phyloP scores from a whole-genome alignment of 192 early-diverging fungal genomes.

The Geosiphon pyriformis region DNA sequence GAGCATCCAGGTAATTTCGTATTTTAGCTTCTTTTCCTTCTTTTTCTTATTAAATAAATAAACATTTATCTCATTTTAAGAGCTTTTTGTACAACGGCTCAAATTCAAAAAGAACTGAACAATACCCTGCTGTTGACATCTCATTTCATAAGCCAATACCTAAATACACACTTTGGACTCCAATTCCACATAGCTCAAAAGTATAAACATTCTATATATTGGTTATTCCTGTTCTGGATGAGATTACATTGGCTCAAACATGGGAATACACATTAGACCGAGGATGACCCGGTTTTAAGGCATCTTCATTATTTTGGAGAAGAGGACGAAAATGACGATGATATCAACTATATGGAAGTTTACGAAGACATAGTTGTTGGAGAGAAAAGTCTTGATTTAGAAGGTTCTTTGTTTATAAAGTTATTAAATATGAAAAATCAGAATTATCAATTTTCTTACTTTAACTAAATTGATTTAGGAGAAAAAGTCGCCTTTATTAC shows the following conservation, averaged over 20 bases:
- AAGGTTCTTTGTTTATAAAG: no score
- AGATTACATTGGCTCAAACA: no score
- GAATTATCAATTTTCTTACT: no score
- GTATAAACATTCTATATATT: background rate
- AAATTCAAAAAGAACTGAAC: background rate
- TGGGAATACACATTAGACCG: slow-evolving; percentile 16
- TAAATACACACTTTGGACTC: slow-evolving; percentile 21
- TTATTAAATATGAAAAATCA: no score
- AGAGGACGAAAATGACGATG: slow-evolving; percentile 15
- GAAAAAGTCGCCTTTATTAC: background rate
- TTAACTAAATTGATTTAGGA: no score
- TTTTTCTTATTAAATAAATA: background rate
- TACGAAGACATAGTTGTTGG: slow-evolving; percentile 18
- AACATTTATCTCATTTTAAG: background rate
- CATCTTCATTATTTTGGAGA: slow-evolving; percentile 27
- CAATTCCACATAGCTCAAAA: slow-evolving; percentile 10
- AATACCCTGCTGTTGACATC: background rate
- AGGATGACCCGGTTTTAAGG: slow-evolving; percentile 21
- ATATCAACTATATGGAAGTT: slow-evolving; percentile 19
- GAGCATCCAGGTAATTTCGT: background rate
- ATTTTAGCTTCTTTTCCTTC: background rate
- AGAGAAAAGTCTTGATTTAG: slow-evolving; percentile 1
- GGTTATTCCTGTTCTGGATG: background rate
- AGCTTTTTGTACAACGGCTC: background rate
- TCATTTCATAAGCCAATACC: slow-evolving; percentile 3